A percentile compares a stretch with the other conserved stretches of the same genome.
phyloP scores from a whole-genome alignment of 306 rosid species.

The Parietaria judaica region DNA sequence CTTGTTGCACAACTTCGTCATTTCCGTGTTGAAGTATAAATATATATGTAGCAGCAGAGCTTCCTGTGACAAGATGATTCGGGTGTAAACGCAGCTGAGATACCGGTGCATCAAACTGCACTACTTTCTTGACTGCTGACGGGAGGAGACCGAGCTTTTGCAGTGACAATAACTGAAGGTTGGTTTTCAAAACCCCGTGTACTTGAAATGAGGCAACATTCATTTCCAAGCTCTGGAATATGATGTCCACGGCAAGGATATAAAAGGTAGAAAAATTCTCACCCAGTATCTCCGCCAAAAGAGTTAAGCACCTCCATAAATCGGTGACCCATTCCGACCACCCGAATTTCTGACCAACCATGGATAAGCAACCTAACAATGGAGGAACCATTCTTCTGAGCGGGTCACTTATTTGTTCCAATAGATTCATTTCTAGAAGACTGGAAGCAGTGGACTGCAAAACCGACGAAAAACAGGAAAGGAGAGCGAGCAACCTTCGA shows the following conservation, averaged over 20 bases:
- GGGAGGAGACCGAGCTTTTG: slow-evolving; percentile 79
- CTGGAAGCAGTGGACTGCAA: slow-evolving; percentile 89
- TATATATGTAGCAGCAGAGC: slow-evolving; percentile 85
- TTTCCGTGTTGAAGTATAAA: slow-evolving; percentile 88
- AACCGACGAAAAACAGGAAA: slow-evolving; percentile 76
- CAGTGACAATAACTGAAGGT: slow-evolving; percentile 76
- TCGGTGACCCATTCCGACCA: slow-evolving; percentile 89
- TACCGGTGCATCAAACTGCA: slow-evolving; percentile 61
- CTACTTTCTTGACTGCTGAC: slow-evolving; percentile 54
- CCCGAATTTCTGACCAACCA: slow-evolving; percentile 81
- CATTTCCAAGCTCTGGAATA: slow-evolving; percentile 64
- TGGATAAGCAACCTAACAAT: slow-evolving; percentile 65
- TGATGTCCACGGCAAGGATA: slow-evolving; percentile 55
- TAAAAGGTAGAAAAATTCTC: slow-evolving; percentile 70
- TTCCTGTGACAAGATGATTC: slow-evolving; percentile 73
- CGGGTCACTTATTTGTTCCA: slow-evolving; percentile 74
- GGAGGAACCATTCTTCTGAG: slow-evolving; percentile 61
- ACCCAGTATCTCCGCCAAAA: slow-evolving; percentile 73
- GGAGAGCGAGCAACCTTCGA: slow-evolving; percentile 66
- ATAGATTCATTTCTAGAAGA: slow-evolving; percentile 72
- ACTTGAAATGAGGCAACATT: slow-evolving; percentile 57
- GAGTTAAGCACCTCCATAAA: slow-evolving; percentile 92
- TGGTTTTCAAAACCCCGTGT: slow-evolving; percentile 89
- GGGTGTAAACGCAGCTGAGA: slow-evolving; percentile 83
- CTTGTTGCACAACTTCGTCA: slow-evolving; percentile 71